Evolutionary conservation across 805 yeast genomes (phyloP).

Genomic region (Kodamaea kaohsiungensis): DNA sequence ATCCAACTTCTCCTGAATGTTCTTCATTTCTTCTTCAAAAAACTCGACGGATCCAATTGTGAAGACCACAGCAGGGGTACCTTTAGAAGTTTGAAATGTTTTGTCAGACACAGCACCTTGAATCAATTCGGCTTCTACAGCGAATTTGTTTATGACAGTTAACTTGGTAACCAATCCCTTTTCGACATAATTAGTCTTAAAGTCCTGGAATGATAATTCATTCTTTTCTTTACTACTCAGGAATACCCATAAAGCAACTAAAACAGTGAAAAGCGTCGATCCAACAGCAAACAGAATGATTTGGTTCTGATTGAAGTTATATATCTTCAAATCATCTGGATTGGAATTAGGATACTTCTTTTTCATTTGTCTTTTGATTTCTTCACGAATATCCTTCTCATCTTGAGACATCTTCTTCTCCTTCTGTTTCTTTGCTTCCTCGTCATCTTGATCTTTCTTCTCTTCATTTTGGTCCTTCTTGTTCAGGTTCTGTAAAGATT

Average conservation of each 20-base stretch:
- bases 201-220: constrained; percentile 71
- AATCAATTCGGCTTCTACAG: constrained; percentile 69
- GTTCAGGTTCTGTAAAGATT: background rate
- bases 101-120: constrained; percentile 44
- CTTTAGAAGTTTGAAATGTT: constrained; percentile 38
- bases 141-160: constrained; percentile 68
- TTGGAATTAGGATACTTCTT: constrained; percentile 30
- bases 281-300: constrained; percentile 11
- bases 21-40: constrained; percentile 80
- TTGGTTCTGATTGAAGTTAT: constrained; percentile 20
- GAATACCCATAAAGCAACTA: constrained; percentile 21
- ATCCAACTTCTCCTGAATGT: constrained; percentile 66
- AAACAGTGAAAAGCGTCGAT: constrained; percentile 20
- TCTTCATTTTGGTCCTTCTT: constrained; percentile 12
- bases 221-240: constrained; percentile 19
- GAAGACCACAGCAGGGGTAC: constrained; percentile 58
- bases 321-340: constrained; percentile 32
- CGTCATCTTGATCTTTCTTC: constrained; percentile 11
- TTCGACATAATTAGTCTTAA: constrained; percentile 74
- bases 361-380: constrained; percentile 31
- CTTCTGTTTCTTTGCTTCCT: constrained; percentile 12
- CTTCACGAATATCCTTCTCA: constrained; percentile 36
- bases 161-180: constrained; percentile 76
- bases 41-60: constrained; percentile 86
- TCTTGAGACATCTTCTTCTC: constrained; percentile 21